phyloP scores from a whole-genome alignment of 176 grass and related monocot species.

The Triticum urartu region DNA sequence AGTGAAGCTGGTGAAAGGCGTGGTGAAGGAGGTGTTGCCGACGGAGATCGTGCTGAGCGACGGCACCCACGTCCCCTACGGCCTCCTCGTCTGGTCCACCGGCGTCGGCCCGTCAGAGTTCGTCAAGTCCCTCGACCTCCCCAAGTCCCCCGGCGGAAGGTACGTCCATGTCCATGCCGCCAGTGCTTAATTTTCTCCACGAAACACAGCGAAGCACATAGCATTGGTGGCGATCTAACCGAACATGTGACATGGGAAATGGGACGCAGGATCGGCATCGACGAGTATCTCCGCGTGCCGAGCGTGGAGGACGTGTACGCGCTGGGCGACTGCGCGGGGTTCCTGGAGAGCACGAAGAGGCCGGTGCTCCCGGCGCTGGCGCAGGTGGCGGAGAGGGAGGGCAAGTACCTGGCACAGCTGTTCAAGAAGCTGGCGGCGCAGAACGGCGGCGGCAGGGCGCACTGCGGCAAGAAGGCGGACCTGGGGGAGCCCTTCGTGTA shows the following conservation, averaged over 20 bases:
- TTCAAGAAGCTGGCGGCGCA: constrained; percentile 52
- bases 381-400: constrained; percentile 95
- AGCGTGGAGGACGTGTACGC: constrained; percentile 75
- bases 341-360: constrained; percentile 66
- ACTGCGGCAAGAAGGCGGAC: constrained; percentile 36
- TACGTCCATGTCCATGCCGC: not conserved
- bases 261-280: constrained; percentile 65
- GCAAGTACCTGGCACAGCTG: constrained; percentile 58
- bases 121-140: constrained; percentile 56
- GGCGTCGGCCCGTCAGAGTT: constrained; percentile 82
- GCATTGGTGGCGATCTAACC: not conserved
- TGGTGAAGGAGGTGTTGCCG: constrained; percentile 73
- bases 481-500: constrained; percentile 88
- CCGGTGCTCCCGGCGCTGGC: constrained; percentile 89
- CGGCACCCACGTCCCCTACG: constrained; percentile 67
- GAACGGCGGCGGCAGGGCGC: constrained; percentile 68
- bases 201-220: not conserved
- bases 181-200: not conserved
- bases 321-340: constrained; percentile 91
- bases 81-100: constrained; percentile 89
- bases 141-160: constrained; percentile 71
- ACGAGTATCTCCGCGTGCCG: constrained; percentile 82
- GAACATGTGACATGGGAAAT: not conserved
- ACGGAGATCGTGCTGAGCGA: constrained; percentile 65
- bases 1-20: constrained; percentile 67